Base-by-base conservation (phyloP, 805 yeast species). In the Wickerhamomyces strasburgensis region DNA sequence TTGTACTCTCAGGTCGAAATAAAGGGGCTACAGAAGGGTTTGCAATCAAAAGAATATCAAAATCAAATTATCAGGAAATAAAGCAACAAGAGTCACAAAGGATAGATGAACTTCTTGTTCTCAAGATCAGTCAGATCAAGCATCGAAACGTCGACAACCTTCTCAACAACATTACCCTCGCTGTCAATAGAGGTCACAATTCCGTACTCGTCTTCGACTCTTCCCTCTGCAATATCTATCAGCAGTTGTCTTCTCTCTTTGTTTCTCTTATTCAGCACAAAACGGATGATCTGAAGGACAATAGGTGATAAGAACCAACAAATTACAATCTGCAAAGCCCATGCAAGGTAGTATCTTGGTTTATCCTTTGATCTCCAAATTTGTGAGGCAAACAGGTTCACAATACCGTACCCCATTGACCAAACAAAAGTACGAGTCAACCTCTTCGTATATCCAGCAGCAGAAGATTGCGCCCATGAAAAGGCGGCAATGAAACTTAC, bases 111-210 rank as follows among this genome's bases (percentile, higher is more conserved):
- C 14, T 61, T 51, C 45, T 68, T 58, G 48, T 73, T 75, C 43
- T 75, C 75, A 19, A 67, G 50, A 47, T 75, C 80, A 4, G 82
- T 76, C 27, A 73, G 51, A 52, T 75, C 81, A 38, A 73, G 53
- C 44, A 64, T 58, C 1, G 76, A 68, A 25, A 61, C 44, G 36
- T 66, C 60, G 11, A 67, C 73, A 16, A 51, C 46, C 15, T 42
- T 46, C 27, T 47, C 38, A 3, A 42, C 45, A 8, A 49, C 34
- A 6, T 45, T 42, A 15, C 57, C 56, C 14, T 60, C 58, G 3
- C 46, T 61, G 21, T 51, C 53, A 28, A 56, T 56, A 6, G 34
- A 34, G 9, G 45, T 42, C n/a, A 43, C 40, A 10, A 35, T 48
- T n/a, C 49, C 56, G 13, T 54, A 58, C n/a, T 37, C 44, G 28